Percentiles rank a stretch among this genome's conserved stretches.
phyloP scores from a whole-genome alignment of 208 protist genomes.

The Perkinsela sp. region DNA sequence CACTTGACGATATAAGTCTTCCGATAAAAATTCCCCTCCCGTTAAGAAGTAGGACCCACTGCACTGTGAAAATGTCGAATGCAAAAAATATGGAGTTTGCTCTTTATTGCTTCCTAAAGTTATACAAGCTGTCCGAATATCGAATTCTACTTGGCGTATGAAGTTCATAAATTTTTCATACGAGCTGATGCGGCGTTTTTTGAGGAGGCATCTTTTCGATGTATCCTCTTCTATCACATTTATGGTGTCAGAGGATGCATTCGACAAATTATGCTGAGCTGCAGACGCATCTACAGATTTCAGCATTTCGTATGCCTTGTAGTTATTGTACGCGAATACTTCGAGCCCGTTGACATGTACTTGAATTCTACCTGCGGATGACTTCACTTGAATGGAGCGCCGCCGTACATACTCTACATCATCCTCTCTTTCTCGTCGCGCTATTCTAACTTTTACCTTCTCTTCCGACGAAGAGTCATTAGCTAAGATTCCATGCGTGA shows the following conservation, averaged over 20 bases:
- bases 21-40: not conserved
- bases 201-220: not conserved
- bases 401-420: not conserved
- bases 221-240: not conserved
- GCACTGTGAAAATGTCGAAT: not conserved
- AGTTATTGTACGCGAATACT: not conserved
- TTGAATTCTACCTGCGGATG: not conserved
- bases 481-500: not conserved
- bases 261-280: too few species aligned
- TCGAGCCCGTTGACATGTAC: not conserved
- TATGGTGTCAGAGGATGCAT: not conserved
- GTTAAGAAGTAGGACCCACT: not conserved
- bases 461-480: not conserved
- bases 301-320: not conserved
- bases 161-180: not conserved
- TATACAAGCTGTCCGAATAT: constrained; percentile 1
- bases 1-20: not conserved
- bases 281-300: not conserved
- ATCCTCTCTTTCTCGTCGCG: not conserved
- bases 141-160: not conserved
- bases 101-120: not conserved
- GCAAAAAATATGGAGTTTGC: not conserved
- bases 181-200: not conserved
- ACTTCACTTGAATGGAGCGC: not conserved
- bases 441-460: not conserved